phyloP scores from a whole-genome alignment of 1,284 basidiomycete genomes.

The Limonomyces culmigenus region DNA sequence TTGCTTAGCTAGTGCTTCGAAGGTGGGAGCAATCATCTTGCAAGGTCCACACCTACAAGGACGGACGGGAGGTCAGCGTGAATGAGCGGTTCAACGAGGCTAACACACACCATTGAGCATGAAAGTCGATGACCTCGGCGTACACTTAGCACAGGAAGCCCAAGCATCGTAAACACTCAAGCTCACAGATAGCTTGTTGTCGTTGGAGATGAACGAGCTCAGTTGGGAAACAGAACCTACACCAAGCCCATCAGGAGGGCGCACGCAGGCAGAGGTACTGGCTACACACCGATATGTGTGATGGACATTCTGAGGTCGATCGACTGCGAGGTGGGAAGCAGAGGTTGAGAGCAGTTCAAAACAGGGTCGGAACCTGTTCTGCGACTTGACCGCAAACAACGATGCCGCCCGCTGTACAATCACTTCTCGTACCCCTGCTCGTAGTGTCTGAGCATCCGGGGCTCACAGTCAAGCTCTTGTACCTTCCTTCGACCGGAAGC shows the following conservation, averaged over 20 bases:
- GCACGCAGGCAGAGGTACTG: background rate
- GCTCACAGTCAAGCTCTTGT: too few relatives aligned
- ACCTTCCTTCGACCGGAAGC: too few relatives aligned
- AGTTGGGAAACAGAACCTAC: background rate
- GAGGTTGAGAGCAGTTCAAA: too few relatives aligned
- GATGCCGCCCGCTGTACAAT: too few relatives aligned
- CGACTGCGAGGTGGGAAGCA: too few relatives aligned
- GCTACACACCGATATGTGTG: background rate
- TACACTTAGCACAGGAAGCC: background rate
- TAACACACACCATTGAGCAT: slow-evolving; percentile 47
- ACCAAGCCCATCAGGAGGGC: background rate
- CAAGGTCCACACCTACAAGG: slow-evolving; percentile 61
- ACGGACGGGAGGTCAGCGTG: background rate
- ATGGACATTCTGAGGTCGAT: too few relatives aligned
- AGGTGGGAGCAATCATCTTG: slow-evolving; percentile 59
- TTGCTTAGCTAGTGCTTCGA: slow-evolving; percentile 47
- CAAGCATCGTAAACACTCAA: background rate
- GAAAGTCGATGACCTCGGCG: slow-evolving; percentile 59
- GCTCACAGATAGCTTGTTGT: background rate
- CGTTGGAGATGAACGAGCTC: background rate
- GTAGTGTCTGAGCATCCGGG: too few relatives aligned
- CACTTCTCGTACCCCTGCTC: too few relatives aligned
- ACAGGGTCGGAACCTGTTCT: too few relatives aligned
- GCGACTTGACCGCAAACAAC: too few relatives aligned
- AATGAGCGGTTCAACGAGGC: background rate